A percentile compares a stretch with the other conserved stretches of the same genome.
These are phyloP conservation scores for Fusarium floridanum DNA, from an alignment of 2,329 filamentous ascomycete genomes.

Conservation along the genomic window DNA sequence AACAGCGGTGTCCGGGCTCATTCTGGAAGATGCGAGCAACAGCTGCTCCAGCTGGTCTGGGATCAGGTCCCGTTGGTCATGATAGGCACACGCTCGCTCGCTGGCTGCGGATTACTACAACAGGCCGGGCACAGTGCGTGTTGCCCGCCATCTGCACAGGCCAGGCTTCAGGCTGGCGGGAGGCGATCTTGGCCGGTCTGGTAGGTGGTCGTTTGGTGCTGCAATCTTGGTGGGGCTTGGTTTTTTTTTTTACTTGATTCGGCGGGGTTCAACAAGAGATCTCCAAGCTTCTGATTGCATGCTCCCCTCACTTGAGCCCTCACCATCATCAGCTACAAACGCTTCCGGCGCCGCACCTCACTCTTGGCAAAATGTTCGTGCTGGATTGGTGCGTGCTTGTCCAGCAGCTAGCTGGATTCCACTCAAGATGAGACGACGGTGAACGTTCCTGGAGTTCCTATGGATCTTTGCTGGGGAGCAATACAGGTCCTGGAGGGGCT, in stretches of 20 bases:
- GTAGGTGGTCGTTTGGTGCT: slow-evolving; percentile 10
- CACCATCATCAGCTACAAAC: slow-evolving; percentile 11
- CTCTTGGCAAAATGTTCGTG: slow-evolving; percentile 14
- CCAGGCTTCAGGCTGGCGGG: slow-evolving; percentile 2
- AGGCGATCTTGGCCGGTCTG: slow-evolving; percentile 17
- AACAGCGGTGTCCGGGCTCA: slow-evolving; percentile 32
- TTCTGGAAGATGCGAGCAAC: slow-evolving; percentile 22
- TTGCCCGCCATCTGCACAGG: background rate
- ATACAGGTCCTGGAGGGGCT: background rate
- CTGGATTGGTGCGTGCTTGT: slow-evolving; percentile 2
- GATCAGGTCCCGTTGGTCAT: slow-evolving; percentile 28
- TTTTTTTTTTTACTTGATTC: background rate
- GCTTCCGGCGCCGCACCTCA: slow-evolving; percentile 19
- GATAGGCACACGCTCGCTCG: slow-evolving; percentile 25
- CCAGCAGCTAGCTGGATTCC: slow-evolving; percentile 4
- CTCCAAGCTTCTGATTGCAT: slow-evolving; percentile 30
- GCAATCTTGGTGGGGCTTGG: slow-evolving; percentile 22
- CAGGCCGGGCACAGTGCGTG: slow-evolving; percentile 31
- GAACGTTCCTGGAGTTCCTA: background rate
- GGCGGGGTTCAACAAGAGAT: slow-evolving; percentile 28
- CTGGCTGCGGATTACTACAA: slow-evolving; percentile 32
- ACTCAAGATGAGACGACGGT: slow-evolving; percentile 3
- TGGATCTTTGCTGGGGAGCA: background rate
- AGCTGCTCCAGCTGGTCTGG: slow-evolving; percentile 16
- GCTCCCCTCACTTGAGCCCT: slow-evolving; percentile 11